These are phyloP conservation scores for Cryptosporidium parvum DNA, from an alignment of 169 alveolate species.

Conservation along the genomic window DNA sequence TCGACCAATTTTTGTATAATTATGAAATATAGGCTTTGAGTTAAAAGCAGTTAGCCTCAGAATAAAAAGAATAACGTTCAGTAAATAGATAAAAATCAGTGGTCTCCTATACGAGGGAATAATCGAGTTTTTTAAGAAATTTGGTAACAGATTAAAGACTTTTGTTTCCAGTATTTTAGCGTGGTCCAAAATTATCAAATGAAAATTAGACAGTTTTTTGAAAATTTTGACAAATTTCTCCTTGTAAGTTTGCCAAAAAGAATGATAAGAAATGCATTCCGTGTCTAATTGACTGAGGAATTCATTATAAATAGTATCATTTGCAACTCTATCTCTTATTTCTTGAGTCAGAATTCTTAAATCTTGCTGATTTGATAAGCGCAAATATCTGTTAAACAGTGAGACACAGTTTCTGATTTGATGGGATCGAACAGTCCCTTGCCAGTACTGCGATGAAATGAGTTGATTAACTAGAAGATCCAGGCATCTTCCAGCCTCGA, in stretches of 20 bases:
- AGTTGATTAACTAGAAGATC: slow-evolving; percentile 39
- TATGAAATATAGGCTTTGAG: slow-evolving; percentile 44
- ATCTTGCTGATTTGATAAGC: slow-evolving; percentile 45
- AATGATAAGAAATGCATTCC: not conserved
- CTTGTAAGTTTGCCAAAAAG: not conserved
- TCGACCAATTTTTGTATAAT: not conserved
- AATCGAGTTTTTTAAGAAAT: slow-evolving; percentile 15
- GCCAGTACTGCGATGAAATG: slow-evolving; percentile 71
- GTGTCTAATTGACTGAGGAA: slow-evolving; percentile 6
- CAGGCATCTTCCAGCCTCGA: slow-evolving; percentile 72
- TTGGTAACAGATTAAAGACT: slow-evolving; percentile 28
- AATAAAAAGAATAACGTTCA: slow-evolving; percentile 21
- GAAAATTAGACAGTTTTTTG: not conserved
- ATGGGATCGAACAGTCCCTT: slow-evolving; percentile 46
- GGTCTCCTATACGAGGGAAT: slow-evolving; percentile 58
- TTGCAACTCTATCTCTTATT: slow-evolving; percentile 35
- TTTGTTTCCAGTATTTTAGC: slow-evolving; percentile 4
- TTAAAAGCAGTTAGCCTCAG: slow-evolving; percentile 18
- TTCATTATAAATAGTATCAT: slow-evolving; percentile 36
- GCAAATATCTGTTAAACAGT: slow-evolving; percentile 30
- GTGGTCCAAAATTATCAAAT: not conserved
- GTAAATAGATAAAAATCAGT: slow-evolving; percentile 14
- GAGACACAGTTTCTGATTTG: slow-evolving; percentile 44
- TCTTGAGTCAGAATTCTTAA: not conserved
- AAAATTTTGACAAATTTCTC: not conserved